Evolutionary conservation across 2,329 filamentous ascomycete species (phyloP).

Genomic region (Aschersonia sp.): DNA sequence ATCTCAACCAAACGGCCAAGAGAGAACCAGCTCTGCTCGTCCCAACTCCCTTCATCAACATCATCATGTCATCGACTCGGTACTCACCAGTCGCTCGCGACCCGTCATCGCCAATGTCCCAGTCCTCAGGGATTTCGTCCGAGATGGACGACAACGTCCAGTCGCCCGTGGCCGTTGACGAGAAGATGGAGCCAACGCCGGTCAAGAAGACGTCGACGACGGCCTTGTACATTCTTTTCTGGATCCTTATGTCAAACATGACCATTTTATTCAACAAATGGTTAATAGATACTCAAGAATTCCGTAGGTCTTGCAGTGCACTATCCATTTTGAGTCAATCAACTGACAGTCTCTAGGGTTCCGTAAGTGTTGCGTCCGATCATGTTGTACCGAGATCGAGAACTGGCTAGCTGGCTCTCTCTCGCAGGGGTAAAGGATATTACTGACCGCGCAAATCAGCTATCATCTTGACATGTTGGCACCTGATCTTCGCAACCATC

Average conservation of each 20-base stretch:
- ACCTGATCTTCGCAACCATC: slow-evolving; percentile 49
- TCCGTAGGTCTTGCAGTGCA: slow-evolving; percentile 7
- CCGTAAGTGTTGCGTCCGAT: no score
- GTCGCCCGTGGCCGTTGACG: slow-evolving; percentile 5
- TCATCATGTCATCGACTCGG: not conserved
- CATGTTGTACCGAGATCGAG: no score
- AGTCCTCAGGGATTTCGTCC: not conserved
- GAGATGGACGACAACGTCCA: slow-evolving; percentile 11
- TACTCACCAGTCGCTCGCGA: not conserved
- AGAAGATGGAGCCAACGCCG: not conserved
- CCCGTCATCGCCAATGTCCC: not conserved
- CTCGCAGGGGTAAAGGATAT: not conserved
- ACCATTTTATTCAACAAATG: slow-evolving; percentile 92
- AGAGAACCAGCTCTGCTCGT: no score
- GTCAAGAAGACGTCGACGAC: slow-evolving; percentile 14
- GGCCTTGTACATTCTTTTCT: slow-evolving; percentile 31
- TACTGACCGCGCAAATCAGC: slow-evolving; percentile 14
- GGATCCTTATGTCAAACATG: slow-evolving; percentile 73
- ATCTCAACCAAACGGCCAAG: no score
- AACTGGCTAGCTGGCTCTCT: no score
- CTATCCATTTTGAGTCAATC: no score
- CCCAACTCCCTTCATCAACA: not conserved
- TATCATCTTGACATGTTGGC: slow-evolving; percentile 52
- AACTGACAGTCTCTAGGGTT: no score
- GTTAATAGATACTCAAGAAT: slow-evolving; percentile 44